These are phyloP conservation scores for Mycocentrospora acerina DNA, from an alignment of 2,329 filamentous ascomycete genomes.

Conservation along the genomic window DNA sequence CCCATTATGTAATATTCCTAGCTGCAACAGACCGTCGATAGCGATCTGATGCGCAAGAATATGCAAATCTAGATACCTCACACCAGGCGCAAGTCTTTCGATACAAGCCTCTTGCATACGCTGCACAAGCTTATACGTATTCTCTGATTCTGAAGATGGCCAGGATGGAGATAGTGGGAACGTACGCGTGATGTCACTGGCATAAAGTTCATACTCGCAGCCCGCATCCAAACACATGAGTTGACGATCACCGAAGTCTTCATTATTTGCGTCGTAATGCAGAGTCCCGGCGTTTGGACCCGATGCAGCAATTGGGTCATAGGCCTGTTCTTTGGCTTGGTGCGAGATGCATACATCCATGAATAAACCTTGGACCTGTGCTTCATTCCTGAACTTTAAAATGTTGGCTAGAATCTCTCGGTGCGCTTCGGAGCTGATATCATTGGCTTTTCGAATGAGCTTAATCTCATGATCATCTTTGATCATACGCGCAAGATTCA, in stretches of 20 bases:
- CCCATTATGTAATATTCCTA: slow-evolving; percentile 72
- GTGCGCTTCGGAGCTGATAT: slow-evolving; percentile 77
- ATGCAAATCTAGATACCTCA: slow-evolving; percentile 71
- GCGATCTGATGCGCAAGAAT: slow-evolving; percentile 71
- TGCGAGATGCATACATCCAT: slow-evolving; percentile 69
- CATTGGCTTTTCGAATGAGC: slow-evolving; percentile 77
- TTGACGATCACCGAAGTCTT: slow-evolving; percentile 67
- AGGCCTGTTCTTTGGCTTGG: slow-evolving; percentile 77
- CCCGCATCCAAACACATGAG: slow-evolving; percentile 85
- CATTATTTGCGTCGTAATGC: slow-evolving; percentile 83
- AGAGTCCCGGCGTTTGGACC: slow-evolving; percentile 81
- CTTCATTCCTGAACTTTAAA: slow-evolving; percentile 68
- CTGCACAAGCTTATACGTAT: slow-evolving; percentile 76
- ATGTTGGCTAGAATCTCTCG: slow-evolving; percentile 67
- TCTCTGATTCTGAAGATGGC: slow-evolving; percentile 64
- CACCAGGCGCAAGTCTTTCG: slow-evolving; percentile 65
- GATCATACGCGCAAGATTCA: slow-evolving; percentile 76
- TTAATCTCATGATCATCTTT: slow-evolving; percentile 84
- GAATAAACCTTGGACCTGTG: slow-evolving; percentile 80
- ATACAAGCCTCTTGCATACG: slow-evolving; percentile 81
- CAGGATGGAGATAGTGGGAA: slow-evolving; percentile 76
- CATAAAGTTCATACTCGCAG: slow-evolving; percentile 82
- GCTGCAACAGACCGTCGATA: slow-evolving; percentile 65
- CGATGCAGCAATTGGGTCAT: slow-evolving; percentile 83
- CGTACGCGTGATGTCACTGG: slow-evolving; percentile 86